These are phyloP conservation scores for Trichophyton equinum DNA, from an alignment of 2,329 filamentous ascomycete genomes.

Conservation along the genomic window DNA sequence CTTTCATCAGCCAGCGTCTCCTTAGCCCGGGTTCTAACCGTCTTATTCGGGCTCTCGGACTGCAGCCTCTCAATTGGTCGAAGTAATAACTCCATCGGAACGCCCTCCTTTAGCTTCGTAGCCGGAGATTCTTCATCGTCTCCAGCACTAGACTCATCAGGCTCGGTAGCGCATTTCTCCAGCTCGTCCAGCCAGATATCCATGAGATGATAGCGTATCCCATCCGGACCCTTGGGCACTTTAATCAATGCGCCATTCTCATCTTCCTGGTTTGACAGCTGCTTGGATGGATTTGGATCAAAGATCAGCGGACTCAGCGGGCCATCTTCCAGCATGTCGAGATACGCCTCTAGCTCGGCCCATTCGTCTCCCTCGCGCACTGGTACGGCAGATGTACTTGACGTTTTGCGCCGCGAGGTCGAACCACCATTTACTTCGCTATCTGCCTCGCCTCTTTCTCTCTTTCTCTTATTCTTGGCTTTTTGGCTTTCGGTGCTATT, in stretches of 20 bases:
- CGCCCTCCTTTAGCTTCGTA: conserved; percentile 24
- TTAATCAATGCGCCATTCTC: conserved; percentile 12
- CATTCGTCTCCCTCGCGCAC: conserved; percentile 13
- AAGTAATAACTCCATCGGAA: conserved; percentile 32
- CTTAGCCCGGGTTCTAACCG: conserved; percentile 55
- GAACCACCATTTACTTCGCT: conserved; percentile 8
- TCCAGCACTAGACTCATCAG: conserved; percentile 25
- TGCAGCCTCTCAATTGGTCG: conserved; percentile 34
- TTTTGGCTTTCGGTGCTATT: conserved; percentile 5
- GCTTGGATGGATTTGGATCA: conserved; percentile 14
- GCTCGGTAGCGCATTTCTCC: conserved; percentile 52
- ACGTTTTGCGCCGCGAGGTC: not conserved
- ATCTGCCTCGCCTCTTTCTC: conserved; percentile 10
- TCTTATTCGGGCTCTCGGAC: conserved; percentile 51
- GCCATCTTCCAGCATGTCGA: conserved; percentile 29
- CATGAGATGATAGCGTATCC: conserved; percentile 70
- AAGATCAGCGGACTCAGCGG: conserved; percentile 31
- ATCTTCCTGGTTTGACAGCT: conserved; percentile 1
- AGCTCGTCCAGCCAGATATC: conserved; percentile 90
- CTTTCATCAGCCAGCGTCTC: conserved; percentile 64
- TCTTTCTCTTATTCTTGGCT: conserved; percentile 22
- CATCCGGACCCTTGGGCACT: conserved; percentile 57
- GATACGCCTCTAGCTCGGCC: conserved; percentile 25
- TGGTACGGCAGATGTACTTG: conserved; percentile 5
- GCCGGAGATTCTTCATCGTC: conserved; percentile 20